Percentiles rank a stretch among this genome's conserved stretches.
Evolutionary conservation across 768 basidiomycete species (phyloP).

Genomic region (Pholiota molesta): DNA sequence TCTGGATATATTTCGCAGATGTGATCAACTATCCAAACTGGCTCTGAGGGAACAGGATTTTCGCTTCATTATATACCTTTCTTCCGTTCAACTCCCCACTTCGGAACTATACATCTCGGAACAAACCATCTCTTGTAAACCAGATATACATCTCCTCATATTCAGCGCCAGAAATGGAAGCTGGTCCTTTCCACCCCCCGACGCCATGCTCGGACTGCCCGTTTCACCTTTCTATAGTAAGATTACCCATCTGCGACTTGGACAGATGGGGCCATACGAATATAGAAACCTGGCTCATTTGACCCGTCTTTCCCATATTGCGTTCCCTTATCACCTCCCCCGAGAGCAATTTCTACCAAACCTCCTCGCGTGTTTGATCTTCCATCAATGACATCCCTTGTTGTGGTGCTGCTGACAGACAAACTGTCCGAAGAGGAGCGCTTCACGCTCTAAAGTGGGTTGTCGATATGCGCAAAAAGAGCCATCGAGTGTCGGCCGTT

Average conservation of each 20-base stretch:
- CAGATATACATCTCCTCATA: slow-evolving; percentile 18
- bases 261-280: slow-evolving; percentile 16
- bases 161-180: slow-evolving; percentile 14
- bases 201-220: not conserved
- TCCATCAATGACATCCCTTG: slow-evolving; percentile 13
- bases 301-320: slow-evolving; percentile 24
- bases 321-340: slow-evolving; percentile 22
- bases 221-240: slow-evolving; percentile 20
- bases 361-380: slow-evolving; percentile 19
- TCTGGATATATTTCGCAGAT: slow-evolving; percentile 19
- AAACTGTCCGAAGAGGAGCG: slow-evolving; percentile 7
- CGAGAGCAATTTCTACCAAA: slow-evolving; percentile 14
- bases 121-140: slow-evolving; percentile 7
- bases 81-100: not conserved
- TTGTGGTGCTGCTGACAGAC: slow-evolving; percentile 23
- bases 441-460: slow-evolving; percentile 21
- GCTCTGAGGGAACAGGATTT: slow-evolving; percentile 23
- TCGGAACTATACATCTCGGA: not conserved
- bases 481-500: slow-evolving; percentile 14
- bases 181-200: slow-evolving; percentile 14
- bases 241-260: slow-evolving; percentile 26
- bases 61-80: slow-evolving; percentile 21
- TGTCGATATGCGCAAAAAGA: slow-evolving; percentile 1
- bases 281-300: slow-evolving; percentile 21
- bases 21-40: slow-evolving; percentile 19